phyloP scores from a whole-genome alignment of 495 filamentous ascomycete genomes.

The Daldinia caldariorum region DNA sequence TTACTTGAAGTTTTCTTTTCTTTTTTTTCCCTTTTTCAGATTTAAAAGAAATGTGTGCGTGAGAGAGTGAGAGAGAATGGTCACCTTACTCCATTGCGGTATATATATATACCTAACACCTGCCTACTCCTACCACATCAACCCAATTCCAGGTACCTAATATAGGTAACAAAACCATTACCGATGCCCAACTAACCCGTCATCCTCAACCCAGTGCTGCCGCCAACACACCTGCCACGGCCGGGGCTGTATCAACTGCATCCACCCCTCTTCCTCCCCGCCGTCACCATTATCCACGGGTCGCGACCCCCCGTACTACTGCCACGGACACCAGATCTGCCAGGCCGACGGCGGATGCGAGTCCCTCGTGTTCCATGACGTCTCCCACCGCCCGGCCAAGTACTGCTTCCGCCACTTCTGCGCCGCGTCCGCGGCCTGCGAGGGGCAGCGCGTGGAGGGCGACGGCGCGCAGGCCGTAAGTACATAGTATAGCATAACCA shows the following conservation, averaged over 20 bases:
- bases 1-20: no score
- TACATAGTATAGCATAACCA: not conserved
- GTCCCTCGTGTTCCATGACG: conserved; percentile 23
- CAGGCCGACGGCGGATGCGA: conserved; percentile 11
- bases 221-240: conserved; percentile 27
- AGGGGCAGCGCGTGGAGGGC: conserved; percentile 16
- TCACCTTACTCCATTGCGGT: no score
- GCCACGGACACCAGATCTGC: conserved; percentile 31
- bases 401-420: conserved; percentile 39
- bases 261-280: conserved; percentile 2
- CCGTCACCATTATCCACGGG: not conserved
- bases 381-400: conserved; percentile 19
- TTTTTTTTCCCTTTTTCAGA: no score
- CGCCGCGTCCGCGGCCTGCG: conserved; percentile 18
- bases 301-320: not conserved
- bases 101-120: no score
- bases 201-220: no score
- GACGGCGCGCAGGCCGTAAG: conserved; percentile 17
- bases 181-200: no score
- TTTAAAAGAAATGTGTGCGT: no score
- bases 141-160: no score
- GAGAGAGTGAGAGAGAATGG: no score
- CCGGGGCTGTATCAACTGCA: conserved; percentile 17
- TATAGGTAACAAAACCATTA: no score
- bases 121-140: no score